Base-by-base conservation (phyloP, 176 grass and related monocot genomes). In the Cenchrus fungigraminus region DNA sequence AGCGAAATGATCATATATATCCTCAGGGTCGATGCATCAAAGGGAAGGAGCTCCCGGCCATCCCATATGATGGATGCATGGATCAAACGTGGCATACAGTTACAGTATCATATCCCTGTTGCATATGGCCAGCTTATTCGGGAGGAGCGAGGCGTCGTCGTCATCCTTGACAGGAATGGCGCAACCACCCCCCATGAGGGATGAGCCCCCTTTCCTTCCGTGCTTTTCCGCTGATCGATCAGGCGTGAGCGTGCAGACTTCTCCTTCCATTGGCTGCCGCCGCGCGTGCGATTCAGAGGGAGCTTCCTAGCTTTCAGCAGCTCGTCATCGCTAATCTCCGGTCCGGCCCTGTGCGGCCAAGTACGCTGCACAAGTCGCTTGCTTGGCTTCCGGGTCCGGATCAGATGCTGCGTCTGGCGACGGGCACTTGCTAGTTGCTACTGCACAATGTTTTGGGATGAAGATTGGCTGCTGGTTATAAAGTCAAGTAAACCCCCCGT, bases 81-180 rank as follows among this genome's bases (percentile, higher is more conserved):
- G 37, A 51, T 51, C 11, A 51, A 51, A 51, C 49, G 49, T 51
- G 49, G 49, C 49, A 8, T 9, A 46, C 4, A 49, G 31, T 32
- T 51, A 51, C 49, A 12, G 49, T 51, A 51, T 11, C 55, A 9
- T 51, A 51, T 11, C 45, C 73, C 68, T 28, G 77, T 54, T 64
- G 78, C 83, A 77, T 37, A 77, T 79, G 88, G 77, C 58, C 88
- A 90, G 84, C 58, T 68, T 74, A 1, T 14, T 46, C 7, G 13
- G 52, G 52, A 54, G 52, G 52, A 53, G 31, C 31, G 31, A n/a
- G 58, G 68, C 29, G 79, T 49, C 51, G 88, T 86, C 66, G 43
- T 54, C 59, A 4, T 78, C 79, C 9, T 17, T 83, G 79, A 90
- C 88, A 79, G 4, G 28, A 83, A 87, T 43, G 79, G 68, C 88